These are phyloP conservation scores for Mucor sp. DNA, from an alignment of 371 early-diverging fungal genomes.

Conservation along the genomic window DNA sequence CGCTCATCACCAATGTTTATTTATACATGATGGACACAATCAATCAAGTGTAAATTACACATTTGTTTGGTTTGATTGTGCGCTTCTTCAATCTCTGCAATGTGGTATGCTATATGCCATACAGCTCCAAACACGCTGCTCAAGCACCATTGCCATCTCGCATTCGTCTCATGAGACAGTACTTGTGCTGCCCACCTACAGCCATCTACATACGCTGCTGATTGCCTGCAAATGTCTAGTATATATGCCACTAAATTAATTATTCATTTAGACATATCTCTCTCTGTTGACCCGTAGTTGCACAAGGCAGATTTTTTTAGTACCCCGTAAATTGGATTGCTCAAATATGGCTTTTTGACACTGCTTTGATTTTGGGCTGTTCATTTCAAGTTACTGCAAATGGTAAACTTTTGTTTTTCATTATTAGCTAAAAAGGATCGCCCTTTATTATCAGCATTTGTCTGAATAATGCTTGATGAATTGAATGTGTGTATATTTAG, in stretches of 20 bases:
- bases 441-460: not conserved
- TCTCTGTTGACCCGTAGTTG: not conserved
- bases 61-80: too few relatives aligned
- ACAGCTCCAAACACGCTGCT: too few relatives aligned
- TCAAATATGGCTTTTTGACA: slow-evolving; percentile 4
- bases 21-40: not conserved
- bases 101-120: too few relatives aligned
- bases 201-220: not conserved
- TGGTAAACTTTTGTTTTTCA: not conserved
- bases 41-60: not conserved
- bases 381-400: not conserved
- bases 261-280: not conserved
- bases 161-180: too few relatives aligned
- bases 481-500: not conserved
- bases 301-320: not conserved
- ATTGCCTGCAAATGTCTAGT: not conserved
- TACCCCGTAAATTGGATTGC: slow-evolving; percentile 1
- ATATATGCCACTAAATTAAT: not conserved
- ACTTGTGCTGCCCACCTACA: too few relatives aligned
- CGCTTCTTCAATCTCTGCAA: too few relatives aligned
- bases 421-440: not conserved
- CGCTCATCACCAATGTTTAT: not conserved
- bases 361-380: not conserved
- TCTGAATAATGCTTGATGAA: not conserved
- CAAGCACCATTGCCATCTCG: too few relatives aligned